Percentiles rank a stretch among this genome's conserved stretches.
These are phyloP conservation scores for Eremochloa ophiuroides DNA, from an alignment of 176 grass and related monocot species.

Conservation along the genomic window DNA sequence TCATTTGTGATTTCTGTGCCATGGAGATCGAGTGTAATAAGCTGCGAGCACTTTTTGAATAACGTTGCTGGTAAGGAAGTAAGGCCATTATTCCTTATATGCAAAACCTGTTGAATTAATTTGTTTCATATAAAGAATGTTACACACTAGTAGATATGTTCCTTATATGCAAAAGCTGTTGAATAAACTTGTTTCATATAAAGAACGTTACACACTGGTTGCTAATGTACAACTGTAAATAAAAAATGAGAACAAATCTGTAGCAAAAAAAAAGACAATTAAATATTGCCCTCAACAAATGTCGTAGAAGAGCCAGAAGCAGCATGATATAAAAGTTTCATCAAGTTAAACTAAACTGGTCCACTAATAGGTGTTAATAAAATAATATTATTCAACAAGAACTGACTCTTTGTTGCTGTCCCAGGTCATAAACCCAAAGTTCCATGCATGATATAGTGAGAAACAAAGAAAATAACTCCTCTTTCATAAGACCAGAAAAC, in stretches of 20 bases:
- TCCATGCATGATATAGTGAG: not conserved
- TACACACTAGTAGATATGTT: conserved; percentile 30
- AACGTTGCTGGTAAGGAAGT: conserved; percentile 64
- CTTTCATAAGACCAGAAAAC: not conserved
- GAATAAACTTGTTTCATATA: conserved; percentile 11
- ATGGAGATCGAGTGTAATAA: conserved; percentile 87
- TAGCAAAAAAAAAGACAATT: not conserved
- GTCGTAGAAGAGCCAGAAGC: not conserved
- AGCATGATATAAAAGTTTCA: not conserved
- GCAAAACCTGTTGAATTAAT: conserved; percentile 55
- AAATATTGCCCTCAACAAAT: not conserved
- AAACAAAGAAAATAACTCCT: not conserved
- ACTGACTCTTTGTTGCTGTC: not conserved
- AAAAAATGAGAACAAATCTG: not conserved
- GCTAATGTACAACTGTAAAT: not conserved
- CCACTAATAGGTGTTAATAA: not conserved
- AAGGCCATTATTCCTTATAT: conserved; percentile 81
- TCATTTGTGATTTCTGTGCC: conserved; percentile 95
- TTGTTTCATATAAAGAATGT: not conserved
- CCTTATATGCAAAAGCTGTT: conserved; percentile 61
- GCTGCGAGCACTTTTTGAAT: conserved; percentile 64
- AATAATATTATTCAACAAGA: not conserved
- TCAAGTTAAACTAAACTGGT: conserved; percentile 3
- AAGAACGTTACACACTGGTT: not conserved
- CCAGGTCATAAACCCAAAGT: conserved; percentile 11